These are phyloP conservation scores for Dictyostelium citrinum DNA, from an alignment of 78 protist genomes.

Conservation along the genomic window DNA sequence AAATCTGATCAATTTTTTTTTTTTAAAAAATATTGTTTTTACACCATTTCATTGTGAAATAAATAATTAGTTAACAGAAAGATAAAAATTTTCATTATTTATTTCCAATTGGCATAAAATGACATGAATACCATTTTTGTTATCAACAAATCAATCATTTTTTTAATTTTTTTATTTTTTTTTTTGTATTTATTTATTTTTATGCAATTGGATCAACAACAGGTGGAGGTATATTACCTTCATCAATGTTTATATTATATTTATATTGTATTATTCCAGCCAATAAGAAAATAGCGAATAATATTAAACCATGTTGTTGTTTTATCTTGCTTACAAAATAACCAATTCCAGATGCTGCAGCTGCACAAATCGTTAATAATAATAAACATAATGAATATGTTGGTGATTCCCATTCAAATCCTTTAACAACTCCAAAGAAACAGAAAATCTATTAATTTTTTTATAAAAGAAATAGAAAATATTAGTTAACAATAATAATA, in stretches of 20 bases:
- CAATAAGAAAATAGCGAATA: conserved; percentile 37
- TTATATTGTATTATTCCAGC: conserved; percentile 70
- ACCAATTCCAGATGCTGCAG: conserved; percentile 59
- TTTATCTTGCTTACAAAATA: conserved; percentile 34
- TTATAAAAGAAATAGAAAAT: no score
- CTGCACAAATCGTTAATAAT: conserved; percentile 46
- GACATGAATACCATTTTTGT: no score
- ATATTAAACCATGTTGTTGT: conserved; percentile 47
- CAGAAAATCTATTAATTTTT: conserved; percentile 57
- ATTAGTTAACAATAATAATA: neutral
- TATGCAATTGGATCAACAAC: neutral
- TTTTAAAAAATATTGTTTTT: no score
- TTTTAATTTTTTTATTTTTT: neutral
- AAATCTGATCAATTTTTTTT: no score
- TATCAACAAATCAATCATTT: no score
- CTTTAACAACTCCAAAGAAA: conserved; percentile 71
- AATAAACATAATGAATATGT: conserved; percentile 59
- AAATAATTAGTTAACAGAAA: no score
- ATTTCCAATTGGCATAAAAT: no score
- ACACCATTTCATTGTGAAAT: no score
- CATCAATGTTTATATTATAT: conserved; percentile 10
- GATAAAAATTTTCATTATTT: no score
- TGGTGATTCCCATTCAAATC: conserved; percentile 82
- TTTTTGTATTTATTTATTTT: neutral
- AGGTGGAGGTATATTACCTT: neutral